phyloP scores from a whole-genome alignment of 2,329 filamentous ascomycete genomes.

The Sclerotinia glacialis region DNA sequence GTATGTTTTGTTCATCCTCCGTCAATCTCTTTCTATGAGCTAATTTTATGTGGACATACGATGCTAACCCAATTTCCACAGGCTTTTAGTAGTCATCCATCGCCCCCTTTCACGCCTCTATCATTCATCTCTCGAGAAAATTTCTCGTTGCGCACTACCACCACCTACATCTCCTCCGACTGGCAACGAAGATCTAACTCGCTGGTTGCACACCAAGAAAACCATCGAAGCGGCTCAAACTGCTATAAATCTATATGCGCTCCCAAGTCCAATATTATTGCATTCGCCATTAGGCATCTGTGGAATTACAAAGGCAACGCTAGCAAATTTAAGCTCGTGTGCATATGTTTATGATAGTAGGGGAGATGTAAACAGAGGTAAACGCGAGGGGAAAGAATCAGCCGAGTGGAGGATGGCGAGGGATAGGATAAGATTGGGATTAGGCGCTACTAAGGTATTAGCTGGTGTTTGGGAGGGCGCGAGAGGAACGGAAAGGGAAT shows the following conservation, averaged over 20 bases:
- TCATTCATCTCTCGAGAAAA: conserved; percentile 29
- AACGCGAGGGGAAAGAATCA: conserved; percentile 15
- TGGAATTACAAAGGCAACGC: conserved; percentile 53
- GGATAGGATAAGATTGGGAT: conserved; percentile 56
- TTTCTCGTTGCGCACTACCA: conserved; percentile 29
- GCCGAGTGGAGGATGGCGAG: conserved; percentile 45
- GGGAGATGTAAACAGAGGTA: not conserved
- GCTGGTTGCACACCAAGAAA: conserved; percentile 54
- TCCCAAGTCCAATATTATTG: conserved; percentile 53
- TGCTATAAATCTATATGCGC: conserved; percentile 52
- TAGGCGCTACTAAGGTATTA: conserved; percentile 56
- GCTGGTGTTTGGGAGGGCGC: conserved; percentile 57
- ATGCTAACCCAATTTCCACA: conserved; percentile 6
- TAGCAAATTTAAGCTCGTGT: conserved; percentile 60
- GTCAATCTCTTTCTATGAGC: not conserved
- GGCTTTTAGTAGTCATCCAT: conserved; percentile 32
- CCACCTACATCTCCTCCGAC: conserved; percentile 15
- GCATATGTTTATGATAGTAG: conserved; percentile 45
- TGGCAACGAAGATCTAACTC: conserved; percentile 23
- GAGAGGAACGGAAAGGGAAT: conserved; percentile 51
- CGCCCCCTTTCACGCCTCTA: conserved; percentile 33
- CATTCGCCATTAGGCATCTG: conserved; percentile 60
- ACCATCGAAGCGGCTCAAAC: conserved; percentile 58
- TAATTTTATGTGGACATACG: too few species aligned
- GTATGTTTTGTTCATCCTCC: conserved; percentile 34